Evolutionary conservation across 2,329 filamentous ascomycete genomes (phyloP).

Genomic region (Ascochyta clinopodiicola): DNA sequence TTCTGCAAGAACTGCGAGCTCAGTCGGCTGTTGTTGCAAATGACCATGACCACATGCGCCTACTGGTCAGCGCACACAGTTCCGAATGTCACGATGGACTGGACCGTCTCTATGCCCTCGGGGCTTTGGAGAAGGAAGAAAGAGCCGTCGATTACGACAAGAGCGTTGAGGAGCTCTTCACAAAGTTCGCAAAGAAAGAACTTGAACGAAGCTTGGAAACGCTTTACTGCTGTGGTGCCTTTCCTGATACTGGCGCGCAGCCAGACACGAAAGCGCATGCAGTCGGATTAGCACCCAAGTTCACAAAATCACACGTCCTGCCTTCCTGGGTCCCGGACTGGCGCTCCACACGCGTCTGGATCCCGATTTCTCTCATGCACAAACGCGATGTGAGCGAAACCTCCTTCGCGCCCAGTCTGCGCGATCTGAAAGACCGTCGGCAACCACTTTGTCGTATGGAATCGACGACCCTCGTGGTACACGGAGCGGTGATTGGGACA

Average conservation of each 20-base stretch:
- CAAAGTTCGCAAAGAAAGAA: neutral
- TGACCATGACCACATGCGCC: neutral
- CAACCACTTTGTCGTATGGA: neutral
- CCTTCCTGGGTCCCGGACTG: slow-evolving; percentile 4
- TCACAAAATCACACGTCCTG: neutral
- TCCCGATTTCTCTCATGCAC: neutral
- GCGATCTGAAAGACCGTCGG: neutral
- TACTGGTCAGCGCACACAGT: neutral
- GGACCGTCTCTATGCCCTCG: neutral
- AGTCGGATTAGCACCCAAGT: no score
- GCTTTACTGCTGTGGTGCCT: neutral
- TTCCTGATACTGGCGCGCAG: neutral
- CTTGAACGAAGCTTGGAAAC: neutral
- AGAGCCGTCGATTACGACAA: neutral
- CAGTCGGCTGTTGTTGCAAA: neutral
- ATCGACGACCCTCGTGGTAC: neutral
- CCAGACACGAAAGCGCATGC: no score
- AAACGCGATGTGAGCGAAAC: neutral
- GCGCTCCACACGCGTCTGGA: neutral
- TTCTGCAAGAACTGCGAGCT: neutral
- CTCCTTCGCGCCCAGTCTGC: neutral
- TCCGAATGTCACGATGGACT: neutral
- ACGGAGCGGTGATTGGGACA: neutral
- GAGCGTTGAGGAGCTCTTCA: neutral
- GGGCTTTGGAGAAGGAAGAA: neutral